Percentiles rank a stretch among this genome's conserved stretches.
phyloP scores from a whole-genome alignment of 495 filamentous ascomycete genomes.

The Symbiotaphrina buchneri region DNA sequence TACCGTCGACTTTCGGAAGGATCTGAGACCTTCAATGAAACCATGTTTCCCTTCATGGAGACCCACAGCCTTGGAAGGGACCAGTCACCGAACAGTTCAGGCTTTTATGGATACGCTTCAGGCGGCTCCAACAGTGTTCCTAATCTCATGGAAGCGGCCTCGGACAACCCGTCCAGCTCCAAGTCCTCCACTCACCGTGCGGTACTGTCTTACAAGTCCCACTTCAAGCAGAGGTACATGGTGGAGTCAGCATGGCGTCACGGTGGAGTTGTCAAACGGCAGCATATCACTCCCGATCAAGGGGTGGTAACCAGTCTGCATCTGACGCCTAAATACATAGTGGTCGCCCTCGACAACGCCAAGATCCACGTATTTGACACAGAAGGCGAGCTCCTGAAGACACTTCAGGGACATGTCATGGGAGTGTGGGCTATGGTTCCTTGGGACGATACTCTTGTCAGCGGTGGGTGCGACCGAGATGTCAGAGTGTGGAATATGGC shows the following conservation, averaged over 20 bases:
- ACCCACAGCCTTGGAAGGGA: neutral
- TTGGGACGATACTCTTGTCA: constrained; percentile 88
- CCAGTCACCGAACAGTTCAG: neutral
- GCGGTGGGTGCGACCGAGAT: constrained; percentile 89
- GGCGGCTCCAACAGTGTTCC: constrained; percentile 2
- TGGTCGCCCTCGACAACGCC: constrained; percentile 92
- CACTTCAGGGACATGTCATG: constrained; percentile 89
- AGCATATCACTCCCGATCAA: constrained; percentile 83
- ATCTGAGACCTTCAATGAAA: constrained; percentile 2
- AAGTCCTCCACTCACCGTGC: constrained; percentile 7
- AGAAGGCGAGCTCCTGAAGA: constrained; percentile 68
- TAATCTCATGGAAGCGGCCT: constrained; percentile 5
- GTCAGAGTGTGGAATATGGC: constrained; percentile 95
- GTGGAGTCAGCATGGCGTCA: constrained; percentile 94
- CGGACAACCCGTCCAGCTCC: neutral
- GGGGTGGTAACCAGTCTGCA: constrained; percentile 93
- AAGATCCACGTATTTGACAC: constrained; percentile 97
- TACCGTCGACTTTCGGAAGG: constrained; percentile 42
- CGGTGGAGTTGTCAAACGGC: constrained; percentile 53
- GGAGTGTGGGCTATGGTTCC: constrained; percentile 99
- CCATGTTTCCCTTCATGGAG: neutral
- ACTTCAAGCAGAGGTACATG: constrained; percentile 94
- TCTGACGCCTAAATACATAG: constrained; percentile 84
- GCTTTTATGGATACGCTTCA: constrained; percentile 1
- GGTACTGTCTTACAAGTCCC: constrained; percentile 80